phyloP scores from a whole-genome alignment of 1,284 basidiomycete genomes.

The Ceratobasidium sp. region DNA sequence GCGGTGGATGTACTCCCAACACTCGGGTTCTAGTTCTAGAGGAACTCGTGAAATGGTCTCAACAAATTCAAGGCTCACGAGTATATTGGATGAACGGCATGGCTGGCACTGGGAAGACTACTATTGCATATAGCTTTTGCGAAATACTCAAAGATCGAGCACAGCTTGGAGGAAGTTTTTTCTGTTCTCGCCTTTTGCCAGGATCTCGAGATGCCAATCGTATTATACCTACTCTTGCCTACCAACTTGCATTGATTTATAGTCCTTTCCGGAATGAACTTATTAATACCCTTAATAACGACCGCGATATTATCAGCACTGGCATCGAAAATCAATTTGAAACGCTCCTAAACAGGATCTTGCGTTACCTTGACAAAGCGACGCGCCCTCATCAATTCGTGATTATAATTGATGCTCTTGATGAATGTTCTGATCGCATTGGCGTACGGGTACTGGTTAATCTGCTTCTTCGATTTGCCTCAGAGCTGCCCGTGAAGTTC shows the following conservation, averaged over 20 bases:
- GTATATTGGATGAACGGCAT: slow-evolving; percentile 18
- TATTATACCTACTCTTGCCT: not conserved
- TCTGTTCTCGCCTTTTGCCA: not conserved
- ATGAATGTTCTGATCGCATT: not conserved
- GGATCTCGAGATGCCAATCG: not conserved
- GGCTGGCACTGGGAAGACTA: slow-evolving; percentile 32
- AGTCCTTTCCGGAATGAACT: not conserved
- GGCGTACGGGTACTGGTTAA: not conserved
- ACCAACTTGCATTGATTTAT: slow-evolving; percentile 5
- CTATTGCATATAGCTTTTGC: slow-evolving; percentile 18
- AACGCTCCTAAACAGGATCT: not conserved
- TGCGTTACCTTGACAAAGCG: not conserved
- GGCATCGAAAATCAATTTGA: slow-evolving; percentile 1
- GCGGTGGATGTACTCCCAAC: slow-evolving; percentile 5
- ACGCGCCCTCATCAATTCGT: not conserved
- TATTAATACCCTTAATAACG: not conserved
- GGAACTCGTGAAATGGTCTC: not conserved
- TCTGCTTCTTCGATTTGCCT: not conserved
- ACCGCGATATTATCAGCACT: not conserved
- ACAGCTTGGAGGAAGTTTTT: slow-evolving; percentile 15
- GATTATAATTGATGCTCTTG: slow-evolving; percentile 22
- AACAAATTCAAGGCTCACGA: not conserved
- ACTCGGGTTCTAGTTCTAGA: not conserved
- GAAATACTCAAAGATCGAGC: not conserved
- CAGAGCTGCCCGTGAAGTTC: slow-evolving; percentile 3